A percentile compares a stretch with the other conserved stretches of the same genome.
Conservation (phyloP, 179 eudicot species). For the Silene coronaria region DNA sequence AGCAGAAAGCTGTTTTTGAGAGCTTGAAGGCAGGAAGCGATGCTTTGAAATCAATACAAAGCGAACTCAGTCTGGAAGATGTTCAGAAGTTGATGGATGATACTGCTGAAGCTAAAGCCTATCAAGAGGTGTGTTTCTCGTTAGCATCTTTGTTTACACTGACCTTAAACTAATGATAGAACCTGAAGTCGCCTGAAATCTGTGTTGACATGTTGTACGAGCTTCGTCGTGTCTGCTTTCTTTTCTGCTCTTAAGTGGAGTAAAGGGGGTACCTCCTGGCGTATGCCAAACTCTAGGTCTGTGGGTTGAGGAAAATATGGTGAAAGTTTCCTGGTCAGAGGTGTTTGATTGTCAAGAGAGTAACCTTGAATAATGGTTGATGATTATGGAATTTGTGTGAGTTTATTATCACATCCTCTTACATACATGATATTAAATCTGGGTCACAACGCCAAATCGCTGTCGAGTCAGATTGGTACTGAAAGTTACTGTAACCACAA, state of each 20-base stretch:
- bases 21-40: conserved; percentile 75
- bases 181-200: conserved; percentile 2
- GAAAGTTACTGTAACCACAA: neutral
- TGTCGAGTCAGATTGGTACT: neutral
- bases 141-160: conserved; percentile 3
- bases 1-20: conserved; percentile 92
- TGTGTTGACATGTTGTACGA: neutral
- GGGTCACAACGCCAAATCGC: neutral
- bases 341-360: neutral
- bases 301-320: neutral
- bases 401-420: neutral
- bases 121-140: conserved; percentile 74
- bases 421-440: neutral
- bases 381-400: neutral
- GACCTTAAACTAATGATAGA: neutral
- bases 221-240: neutral
- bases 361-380: neutral
- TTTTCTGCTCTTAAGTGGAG: neutral
- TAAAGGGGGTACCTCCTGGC: too few relatives aligned
- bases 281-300: neutral
- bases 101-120: conserved; percentile 94
- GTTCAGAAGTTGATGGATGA: conserved; percentile 98
- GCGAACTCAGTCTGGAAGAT: conserved; percentile 83
- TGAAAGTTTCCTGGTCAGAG: neutral
- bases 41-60: conserved; percentile 91